Conservation (phyloP, 176 grass and related monocot genomes). For the Eleusine coracana region DNA sequence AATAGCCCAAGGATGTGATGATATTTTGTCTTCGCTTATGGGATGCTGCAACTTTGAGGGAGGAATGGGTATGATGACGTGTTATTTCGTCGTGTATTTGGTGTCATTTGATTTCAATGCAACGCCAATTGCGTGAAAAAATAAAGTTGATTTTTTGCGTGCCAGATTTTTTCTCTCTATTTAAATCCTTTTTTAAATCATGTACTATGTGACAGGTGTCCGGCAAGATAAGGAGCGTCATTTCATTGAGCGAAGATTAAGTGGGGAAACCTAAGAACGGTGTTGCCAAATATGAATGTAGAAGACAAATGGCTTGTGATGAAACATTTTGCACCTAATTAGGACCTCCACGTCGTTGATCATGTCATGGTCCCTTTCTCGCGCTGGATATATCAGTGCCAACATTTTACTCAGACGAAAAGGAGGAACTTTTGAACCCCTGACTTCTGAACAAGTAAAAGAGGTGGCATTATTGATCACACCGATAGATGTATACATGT, state of each 20-base stretch:
- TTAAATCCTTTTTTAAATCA: too few species aligned
- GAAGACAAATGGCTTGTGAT: not conserved
- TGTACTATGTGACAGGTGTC: not conserved
- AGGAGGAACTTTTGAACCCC: not conserved
- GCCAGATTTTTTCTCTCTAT: not conserved
- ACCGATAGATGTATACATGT: too few species aligned
- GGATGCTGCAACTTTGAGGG: too few species aligned
- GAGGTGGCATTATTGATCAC: too few species aligned
- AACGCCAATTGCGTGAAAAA: too few species aligned
- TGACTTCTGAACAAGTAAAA: too few species aligned
- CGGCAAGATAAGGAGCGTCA: not conserved
- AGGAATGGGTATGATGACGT: not conserved
- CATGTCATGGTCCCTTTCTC: not conserved
- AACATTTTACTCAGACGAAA: not conserved
- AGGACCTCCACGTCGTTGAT: not conserved
- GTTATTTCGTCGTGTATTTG: not conserved
- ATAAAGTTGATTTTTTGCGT: not conserved
- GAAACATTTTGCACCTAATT: not conserved
- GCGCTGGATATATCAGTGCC: too few species aligned
- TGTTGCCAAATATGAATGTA: too few species aligned
- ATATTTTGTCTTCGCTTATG: too few species aligned
- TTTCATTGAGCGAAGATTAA: not conserved
- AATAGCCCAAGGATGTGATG: not conserved
- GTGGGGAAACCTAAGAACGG: too few species aligned
- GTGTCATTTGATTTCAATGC: too few species aligned